phyloP scores from a whole-genome alignment of 2,329 filamentous ascomycete genomes.

The Ceratocystiopsis minuta region DNA sequence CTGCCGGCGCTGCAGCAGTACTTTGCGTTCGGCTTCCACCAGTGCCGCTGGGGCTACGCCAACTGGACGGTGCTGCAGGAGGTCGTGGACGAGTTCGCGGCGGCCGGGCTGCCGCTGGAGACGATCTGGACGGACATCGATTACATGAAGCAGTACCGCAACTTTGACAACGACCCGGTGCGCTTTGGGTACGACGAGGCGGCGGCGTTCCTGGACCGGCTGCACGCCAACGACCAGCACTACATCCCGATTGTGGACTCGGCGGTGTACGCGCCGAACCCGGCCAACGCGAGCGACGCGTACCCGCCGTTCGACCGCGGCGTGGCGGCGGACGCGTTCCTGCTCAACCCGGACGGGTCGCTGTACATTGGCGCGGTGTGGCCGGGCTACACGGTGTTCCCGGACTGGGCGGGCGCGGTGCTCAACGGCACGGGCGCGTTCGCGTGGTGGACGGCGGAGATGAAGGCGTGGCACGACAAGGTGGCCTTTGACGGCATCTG shows the following conservation, averaged over 20 bases:
- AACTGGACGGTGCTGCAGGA: constrained; percentile 52
- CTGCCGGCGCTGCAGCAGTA: constrained; percentile 66
- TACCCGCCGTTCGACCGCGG: constrained; percentile 46
- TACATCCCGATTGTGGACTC: constrained; percentile 62
- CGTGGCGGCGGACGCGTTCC: constrained; percentile 30
- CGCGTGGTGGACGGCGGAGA: constrained; percentile 47
- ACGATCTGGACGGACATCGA: constrained; percentile 59
- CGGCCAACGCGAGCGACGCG: constrained; percentile 48
- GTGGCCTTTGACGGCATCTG: constrained; percentile 34
- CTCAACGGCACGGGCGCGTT: constrained; percentile 39
- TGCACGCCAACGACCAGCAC: constrained; percentile 48
- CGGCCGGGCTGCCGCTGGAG: constrained; percentile 49
- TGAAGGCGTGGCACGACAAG: constrained; percentile 16
- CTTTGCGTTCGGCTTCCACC: constrained; percentile 66
- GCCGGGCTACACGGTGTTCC: constrained; percentile 55
- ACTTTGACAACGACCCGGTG: constrained; percentile 43
- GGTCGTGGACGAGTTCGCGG: constrained; percentile 48
- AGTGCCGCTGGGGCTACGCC: constrained; percentile 67
- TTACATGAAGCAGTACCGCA: constrained; percentile 44
- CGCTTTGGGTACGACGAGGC: constrained; percentile 40
- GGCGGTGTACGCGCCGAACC: constrained; percentile 50
- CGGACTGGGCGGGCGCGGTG: constrained; percentile 43
- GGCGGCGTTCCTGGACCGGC: constrained; percentile 37
- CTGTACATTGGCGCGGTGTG: constrained; percentile 48
- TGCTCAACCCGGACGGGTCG: constrained; percentile 40